Conservation (phyloP, 78 protist species). For the Dictyostelium intermedium region DNA sequence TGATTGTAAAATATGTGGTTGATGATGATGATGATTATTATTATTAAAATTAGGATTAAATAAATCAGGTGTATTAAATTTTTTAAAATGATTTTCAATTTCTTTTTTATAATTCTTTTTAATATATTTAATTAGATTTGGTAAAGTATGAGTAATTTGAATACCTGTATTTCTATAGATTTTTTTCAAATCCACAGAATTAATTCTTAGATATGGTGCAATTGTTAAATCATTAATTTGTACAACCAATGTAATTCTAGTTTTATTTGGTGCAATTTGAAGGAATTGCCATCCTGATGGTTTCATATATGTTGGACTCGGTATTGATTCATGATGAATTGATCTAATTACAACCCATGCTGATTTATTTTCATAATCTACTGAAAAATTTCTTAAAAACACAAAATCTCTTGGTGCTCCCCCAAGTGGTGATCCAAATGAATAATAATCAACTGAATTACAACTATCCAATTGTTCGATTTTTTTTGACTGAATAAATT, state of each 20-base stretch:
- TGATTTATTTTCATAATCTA: conserved; percentile 3
- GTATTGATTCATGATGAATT: conserved; percentile 16
- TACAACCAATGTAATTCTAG: conserved; percentile 18
- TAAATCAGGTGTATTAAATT: neutral
- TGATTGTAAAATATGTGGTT: neutral
- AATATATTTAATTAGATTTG: conserved; percentile 6
- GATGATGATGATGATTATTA: neutral
- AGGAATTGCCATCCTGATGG: conserved; percentile 33
- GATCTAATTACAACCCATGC: neutral
- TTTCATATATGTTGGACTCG: neutral
- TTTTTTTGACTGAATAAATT: conserved; percentile 31
- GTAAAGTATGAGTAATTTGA: conserved; percentile 8
- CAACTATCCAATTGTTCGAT: conserved; percentile 23
- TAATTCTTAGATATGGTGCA: neutral
- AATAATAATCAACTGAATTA: conserved; percentile 13
- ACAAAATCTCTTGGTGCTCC: conserved; percentile 38
- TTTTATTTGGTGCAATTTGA: neutral
- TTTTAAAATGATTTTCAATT: neutral
- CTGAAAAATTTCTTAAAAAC: conserved; percentile 24
- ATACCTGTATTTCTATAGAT: conserved; percentile 34
- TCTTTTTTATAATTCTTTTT: neutral
- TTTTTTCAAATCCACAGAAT: neutral
- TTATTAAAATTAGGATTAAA: neutral
- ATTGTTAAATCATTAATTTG: neutral
- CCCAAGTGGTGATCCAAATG: conserved; percentile 33